Evolutionary conservation across 768 basidiomycete genomes (phyloP), one percentile per base, ranked within the genome.

Genomic region (Melanogaster broomeanus): DNA sequence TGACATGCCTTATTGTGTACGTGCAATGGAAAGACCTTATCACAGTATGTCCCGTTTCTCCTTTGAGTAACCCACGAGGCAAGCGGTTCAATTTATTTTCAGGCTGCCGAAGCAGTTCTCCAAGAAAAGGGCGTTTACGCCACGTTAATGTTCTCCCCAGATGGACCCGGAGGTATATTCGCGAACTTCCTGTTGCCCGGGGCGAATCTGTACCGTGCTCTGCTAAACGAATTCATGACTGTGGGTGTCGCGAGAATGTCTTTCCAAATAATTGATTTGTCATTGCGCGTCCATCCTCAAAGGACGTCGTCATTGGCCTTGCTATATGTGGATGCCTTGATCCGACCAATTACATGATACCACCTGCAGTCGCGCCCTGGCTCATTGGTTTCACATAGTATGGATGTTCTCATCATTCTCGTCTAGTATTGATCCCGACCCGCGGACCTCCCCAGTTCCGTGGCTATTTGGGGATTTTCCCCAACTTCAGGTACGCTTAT

Each of bases 1-100:
- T 88, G 54, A 87, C 83, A 0, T 80, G 78, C 49, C 68, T 85
- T 34, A 52, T 83, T 41, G 63, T 84, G 44, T 88, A 88, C 61
- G 72, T 74, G 6, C 83, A 88, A 57, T 90, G 84, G 72, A 78
- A 78, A 53, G 70, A 77, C 40, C 49, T 76, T 42, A 72, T 89
- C 33, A 57, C 65, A 42, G 79, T 80, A 54, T 37, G 67, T 55
- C 51, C 28, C 47, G 48, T 39, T 60, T 62, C 33, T 58, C 49
- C 43, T 8, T 25, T 19, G 24, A 31, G 21, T 30, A 75, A 68
- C 11, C 40, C n/a, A n/a, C n/a, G n/a, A n/a, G n/a, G n/a, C n/a
- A n/a, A n/a, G n/a, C n/a, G n/a, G n/a, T n/a, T n/a, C n/a, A n/a
- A n/a, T n/a, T n/a, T 84, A 41, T 42, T 15, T 10, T 6, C 41